Conservation (phyloP, 768 basidiomycete genomes). For the Aureoboletus auriporus region DNA sequence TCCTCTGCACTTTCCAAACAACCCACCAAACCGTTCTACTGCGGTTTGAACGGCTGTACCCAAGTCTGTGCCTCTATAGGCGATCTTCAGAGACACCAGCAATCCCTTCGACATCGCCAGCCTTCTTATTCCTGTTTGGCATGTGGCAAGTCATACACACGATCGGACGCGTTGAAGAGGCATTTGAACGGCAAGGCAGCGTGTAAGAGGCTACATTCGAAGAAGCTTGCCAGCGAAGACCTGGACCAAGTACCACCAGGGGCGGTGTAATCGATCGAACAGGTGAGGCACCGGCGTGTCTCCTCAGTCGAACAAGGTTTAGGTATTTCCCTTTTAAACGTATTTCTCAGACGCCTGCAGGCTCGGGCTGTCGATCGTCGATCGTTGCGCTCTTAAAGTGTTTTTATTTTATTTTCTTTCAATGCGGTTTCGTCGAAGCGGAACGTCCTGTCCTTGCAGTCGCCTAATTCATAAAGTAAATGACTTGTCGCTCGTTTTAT, state of each 20-base stretch:
- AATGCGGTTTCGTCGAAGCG: too few species aligned
- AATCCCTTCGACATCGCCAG: conserved; percentile 25
- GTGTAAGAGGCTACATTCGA: conserved; percentile 24
- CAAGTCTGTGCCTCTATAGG: conserved; percentile 27
- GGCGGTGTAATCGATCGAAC: conserved; percentile 8
- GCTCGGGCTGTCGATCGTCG: too few species aligned
- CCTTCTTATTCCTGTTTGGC: conserved; percentile 22
- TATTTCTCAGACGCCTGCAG: too few species aligned
- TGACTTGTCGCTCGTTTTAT: too few species aligned
- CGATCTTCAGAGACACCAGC: conserved; percentile 27
- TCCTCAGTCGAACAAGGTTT: too few species aligned
- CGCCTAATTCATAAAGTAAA: too few species aligned
- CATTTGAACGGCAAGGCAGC: conserved; percentile 26
- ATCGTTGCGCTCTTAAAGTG: too few species aligned
- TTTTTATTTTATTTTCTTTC: too few species aligned
- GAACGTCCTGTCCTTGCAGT: too few species aligned
- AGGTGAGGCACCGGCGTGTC: too few species aligned
- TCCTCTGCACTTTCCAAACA: background rate
- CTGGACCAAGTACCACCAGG: conserved; percentile 5
- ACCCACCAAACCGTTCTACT: conserved; percentile 19
- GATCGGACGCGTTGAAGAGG: conserved; percentile 31
- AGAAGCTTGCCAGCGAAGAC: conserved; percentile 8
- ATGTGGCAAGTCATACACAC: conserved; percentile 27
- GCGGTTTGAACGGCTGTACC: conserved; percentile 19
- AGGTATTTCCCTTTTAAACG: too few species aligned